Evolutionary conservation across 2,329 filamentous ascomycete genomes (phyloP), one percentile per base, ranked within the genome.

Genomic region (Sphaerostilbella broomeana): DNA sequence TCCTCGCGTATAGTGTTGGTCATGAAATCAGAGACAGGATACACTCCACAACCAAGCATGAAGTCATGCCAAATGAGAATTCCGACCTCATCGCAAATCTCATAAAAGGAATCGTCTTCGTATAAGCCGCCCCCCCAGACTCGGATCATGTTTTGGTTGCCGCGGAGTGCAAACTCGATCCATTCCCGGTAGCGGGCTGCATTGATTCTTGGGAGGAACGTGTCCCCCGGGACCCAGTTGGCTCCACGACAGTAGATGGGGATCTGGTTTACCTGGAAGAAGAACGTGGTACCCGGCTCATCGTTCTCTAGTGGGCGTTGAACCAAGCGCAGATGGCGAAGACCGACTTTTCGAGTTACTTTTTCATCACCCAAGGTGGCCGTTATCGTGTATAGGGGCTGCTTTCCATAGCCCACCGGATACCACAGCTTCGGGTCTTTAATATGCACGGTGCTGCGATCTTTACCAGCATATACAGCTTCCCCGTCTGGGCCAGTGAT

Each of bases 151-250:
- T 79, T 67, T 56, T 87, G 83, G 52, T 86, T 81, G 18, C 82
- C 81, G 45, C 85, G 79, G 7, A 79, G 75, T 52, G 83, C 77
- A 48, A 84, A 68, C 56, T 78, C 71, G 12, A 86, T 65, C 83
- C 83, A 87, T 52, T 80, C 77, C 43, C 72, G 65, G 56, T 86
- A 86, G 32, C 70, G 73, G 38, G 78, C 67, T 22, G 66, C 65
- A 11, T 67, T 69, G 40, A 86, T 77, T 11, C 81, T 72, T 0
- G 82, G 78, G 15, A 82, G 73, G 54, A 86, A 86, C 51, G 75
- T 85, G 53, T 87, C 83, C 2, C 81, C 81, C 1, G 83, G 83
- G 46, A 87, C 86, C 83, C 83, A 87, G 58, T 86, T 75, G 46
- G 79, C 84, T n/a, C 83, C 83, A 20, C 81, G 82, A 46, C 79